phyloP scores from a whole-genome alignment of 768 basidiomycete genomes.

The Lactarius evosmus region DNA sequence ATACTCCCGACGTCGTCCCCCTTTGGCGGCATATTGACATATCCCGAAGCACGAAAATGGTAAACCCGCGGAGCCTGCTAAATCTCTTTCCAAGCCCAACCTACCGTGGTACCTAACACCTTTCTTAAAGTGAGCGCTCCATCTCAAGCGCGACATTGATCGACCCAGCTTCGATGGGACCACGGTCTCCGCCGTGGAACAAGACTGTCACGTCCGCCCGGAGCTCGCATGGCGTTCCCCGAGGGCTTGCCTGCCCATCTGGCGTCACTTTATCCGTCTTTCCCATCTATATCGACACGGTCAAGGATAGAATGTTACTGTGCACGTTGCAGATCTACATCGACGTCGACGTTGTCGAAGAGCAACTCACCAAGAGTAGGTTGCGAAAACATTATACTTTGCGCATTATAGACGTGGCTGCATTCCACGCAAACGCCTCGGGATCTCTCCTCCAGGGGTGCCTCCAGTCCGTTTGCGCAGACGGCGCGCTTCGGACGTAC shows the following conservation, averaged over 20 bases:
- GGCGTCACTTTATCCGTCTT: no score
- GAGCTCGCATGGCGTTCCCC: slow-evolving; percentile 9
- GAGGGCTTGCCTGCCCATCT: slow-evolving; percentile 57
- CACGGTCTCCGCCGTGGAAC: slow-evolving; percentile 66
- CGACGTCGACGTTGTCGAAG: background rate
- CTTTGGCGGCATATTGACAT: no score
- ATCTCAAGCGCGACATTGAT: slow-evolving; percentile 50
- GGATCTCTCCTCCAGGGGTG: no score
- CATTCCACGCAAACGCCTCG: no score
- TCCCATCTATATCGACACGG: background rate
- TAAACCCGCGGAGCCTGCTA: no score
- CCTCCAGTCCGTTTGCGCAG: no score
- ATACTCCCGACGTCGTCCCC: background rate
- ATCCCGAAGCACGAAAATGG: background rate
- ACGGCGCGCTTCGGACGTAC: no score
- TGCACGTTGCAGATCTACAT: background rate
- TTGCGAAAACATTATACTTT: background rate
- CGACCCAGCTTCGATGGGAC: slow-evolving; percentile 54
- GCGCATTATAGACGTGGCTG: no score
- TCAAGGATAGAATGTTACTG: background rate
- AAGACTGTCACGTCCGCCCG: slow-evolving; percentile 53
- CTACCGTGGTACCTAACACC: slow-evolving; percentile 32
- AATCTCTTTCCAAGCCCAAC: no score
- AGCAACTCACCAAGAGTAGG: background rate
- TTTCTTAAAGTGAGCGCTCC: slow-evolving; percentile 54